Evolutionary conservation across 2,329 filamentous ascomycete genomes (phyloP), one percentile per base, ranked within the genome.

Genomic region (Orbilia ellipsospora): DNA sequence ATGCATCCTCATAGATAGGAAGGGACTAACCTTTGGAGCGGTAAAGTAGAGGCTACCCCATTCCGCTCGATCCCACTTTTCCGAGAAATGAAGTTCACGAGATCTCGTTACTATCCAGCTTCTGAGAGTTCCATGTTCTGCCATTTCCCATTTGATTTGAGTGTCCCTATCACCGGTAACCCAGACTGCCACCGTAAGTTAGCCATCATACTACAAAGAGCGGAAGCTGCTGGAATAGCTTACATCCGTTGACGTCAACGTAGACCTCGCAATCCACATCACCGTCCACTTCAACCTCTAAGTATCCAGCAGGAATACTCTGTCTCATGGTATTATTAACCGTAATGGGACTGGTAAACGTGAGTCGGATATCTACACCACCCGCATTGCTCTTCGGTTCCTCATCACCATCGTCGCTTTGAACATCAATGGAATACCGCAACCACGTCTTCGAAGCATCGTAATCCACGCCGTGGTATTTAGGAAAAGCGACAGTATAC

Each of bases 11-110:
- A 36, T 36, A 0, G 23, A 4, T 59, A 16, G 45, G 7, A 2
- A 10, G 44, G 44, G 7, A 54, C 81, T 77, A 79, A 85, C 84
- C 51, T 85, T 83, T 20, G 92, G 91, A 1, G 86, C 92, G 20
- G 90, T 90, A 80, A 96, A 92, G 82, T 92, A 88, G 69, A 96
- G 82, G 28, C 89, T 90, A 2, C 93, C 93, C 93, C 93, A 96
- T 86, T 96, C 92, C 0, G 90, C 87, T 51, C 90, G 90, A 79
- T 96, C 93, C 51, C 83, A 83, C 66, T 86, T 86, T 81, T 96
- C 93, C 0, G 90, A 92, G 64, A 95, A 87, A n/a, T 92, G 84
- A 81, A 90, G 85, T 81, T 94, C 88, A 5, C 85, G 81, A 70
- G 83, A 83, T 45, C 89, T 85, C 67, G 86, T 85, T 31, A 92